phyloP scores from a whole-genome alignment of 1,139 yeast species.

The Spencermartinsiella ligniputridi region DNA sequence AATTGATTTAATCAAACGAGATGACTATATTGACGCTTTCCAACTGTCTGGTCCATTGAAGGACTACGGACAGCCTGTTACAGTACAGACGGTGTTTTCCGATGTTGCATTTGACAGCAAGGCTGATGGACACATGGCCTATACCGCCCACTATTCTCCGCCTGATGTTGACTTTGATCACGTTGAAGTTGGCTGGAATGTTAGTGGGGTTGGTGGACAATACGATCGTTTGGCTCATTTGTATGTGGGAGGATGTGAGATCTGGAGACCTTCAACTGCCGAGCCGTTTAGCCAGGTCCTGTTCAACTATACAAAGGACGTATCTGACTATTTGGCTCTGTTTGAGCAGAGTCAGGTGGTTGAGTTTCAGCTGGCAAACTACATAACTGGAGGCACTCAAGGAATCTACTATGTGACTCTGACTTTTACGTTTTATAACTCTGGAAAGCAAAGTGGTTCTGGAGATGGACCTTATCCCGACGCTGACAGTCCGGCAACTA shows the following conservation, averaged over 20 bases:
- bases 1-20: not conserved
- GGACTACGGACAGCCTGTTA: conserved; percentile 6
- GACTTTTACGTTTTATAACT: not conserved
- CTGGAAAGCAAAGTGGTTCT: not conserved
- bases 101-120: conserved; percentile 49
- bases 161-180: conserved; percentile 48
- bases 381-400: not conserved
- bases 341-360: conserved; percentile 38
- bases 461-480: conserved; percentile 1
- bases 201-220: conserved; percentile 61
- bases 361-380: not conserved
- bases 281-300: conserved; percentile 45
- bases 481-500: not conserved
- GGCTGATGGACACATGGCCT: conserved; percentile 50
- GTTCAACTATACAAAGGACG: conserved; percentile 54
- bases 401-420: not conserved
- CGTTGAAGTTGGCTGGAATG: conserved; percentile 56
- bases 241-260: conserved; percentile 57
- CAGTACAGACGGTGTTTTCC: not conserved
- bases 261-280: conserved; percentile 83
- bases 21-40: conserved; percentile 3
- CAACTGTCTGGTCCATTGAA: conserved; percentile 8
- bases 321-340: conserved; percentile 51
- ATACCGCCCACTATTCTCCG: conserved; percentile 37
- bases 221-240: conserved; percentile 74